A percentile compares a stretch with the other conserved stretches of the same genome.
Evolutionary conservation across 2,329 filamentous ascomycete genomes (phyloP).

Genomic region (Colletotrichum godetiae): DNA sequence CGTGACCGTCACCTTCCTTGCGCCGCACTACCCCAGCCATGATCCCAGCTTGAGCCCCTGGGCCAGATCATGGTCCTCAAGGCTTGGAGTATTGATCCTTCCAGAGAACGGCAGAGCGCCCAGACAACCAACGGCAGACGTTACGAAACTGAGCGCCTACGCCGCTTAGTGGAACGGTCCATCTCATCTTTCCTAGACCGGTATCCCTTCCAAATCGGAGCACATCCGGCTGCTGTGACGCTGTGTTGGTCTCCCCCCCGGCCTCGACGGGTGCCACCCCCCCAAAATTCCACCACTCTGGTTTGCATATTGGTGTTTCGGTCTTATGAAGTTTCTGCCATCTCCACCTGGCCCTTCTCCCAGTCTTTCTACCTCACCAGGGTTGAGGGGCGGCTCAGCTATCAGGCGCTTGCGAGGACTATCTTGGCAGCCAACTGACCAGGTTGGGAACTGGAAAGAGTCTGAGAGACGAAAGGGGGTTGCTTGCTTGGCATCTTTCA

Average conservation of each 20-base stretch:
- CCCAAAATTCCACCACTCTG: slow-evolving; percentile 22
- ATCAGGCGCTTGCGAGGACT: background rate
- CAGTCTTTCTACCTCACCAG: background rate
- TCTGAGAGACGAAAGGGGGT: background rate
- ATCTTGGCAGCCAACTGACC: background rate
- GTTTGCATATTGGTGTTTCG: slow-evolving; percentile 33
- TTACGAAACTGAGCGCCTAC: slow-evolving; percentile 1
- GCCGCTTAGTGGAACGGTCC: slow-evolving; percentile 8
- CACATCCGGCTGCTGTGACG: slow-evolving; percentile 8
- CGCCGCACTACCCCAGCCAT: background rate
- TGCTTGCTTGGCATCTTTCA: background rate
- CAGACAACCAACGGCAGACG: background rate
- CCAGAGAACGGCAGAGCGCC: slow-evolving; percentile 7
- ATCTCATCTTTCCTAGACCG: slow-evolving; percentile 27
- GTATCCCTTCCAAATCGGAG: slow-evolving; percentile 28
- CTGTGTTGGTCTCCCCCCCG: slow-evolving; percentile 11
- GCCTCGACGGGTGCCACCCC: slow-evolving; percentile 22
- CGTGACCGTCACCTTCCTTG: slow-evolving; percentile 23
- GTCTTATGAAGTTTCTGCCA: slow-evolving; percentile 20
- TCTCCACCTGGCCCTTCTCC: slow-evolving; percentile 7
- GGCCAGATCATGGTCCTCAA: slow-evolving; percentile 7
- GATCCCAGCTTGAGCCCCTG: slow-evolving; percentile 17
- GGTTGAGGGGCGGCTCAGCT: slow-evolving; percentile 17
- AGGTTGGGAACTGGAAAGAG: background rate
- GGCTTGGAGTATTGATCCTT: background rate